Percentiles rank a stretch among this genome's conserved stretches.
Conservation (phyloP, 1,284 basidiomycete species). For the Microbotryum saponariae region DNA sequence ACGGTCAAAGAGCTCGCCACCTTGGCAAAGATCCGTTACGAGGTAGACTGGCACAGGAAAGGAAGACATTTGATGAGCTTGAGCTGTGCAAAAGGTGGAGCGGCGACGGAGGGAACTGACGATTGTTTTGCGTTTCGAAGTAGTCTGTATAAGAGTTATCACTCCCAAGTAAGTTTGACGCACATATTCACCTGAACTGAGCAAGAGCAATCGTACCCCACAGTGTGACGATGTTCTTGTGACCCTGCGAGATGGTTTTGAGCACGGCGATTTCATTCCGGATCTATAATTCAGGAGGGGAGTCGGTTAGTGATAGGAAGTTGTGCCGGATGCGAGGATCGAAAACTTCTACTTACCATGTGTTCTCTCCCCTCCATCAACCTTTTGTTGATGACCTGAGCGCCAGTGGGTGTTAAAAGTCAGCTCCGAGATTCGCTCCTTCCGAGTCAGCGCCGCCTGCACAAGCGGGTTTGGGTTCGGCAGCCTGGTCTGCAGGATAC, state of each 20-base stretch:
- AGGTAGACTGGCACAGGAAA: slow-evolving; percentile 46
- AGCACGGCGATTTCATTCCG: slow-evolving; percentile 94
- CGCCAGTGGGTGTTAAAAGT: neutral
- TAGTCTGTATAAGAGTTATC: neutral
- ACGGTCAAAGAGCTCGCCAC: slow-evolving; percentile 94
- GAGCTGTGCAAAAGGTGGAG: neutral
- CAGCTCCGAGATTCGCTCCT: neutral
- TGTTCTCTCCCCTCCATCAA: slow-evolving; percentile 65
- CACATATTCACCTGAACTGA: neutral
- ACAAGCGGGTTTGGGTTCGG: too few species aligned
- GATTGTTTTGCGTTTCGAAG: slow-evolving; percentile 25
- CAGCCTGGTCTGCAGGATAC: neutral
- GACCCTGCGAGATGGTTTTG: slow-evolving; percentile 86
- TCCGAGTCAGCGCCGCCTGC: neutral
- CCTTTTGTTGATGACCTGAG: slow-evolving; percentile 68
- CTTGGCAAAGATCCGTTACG: slow-evolving; percentile 92
- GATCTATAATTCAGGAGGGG: slow-evolving; percentile 52
- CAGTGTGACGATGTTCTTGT: slow-evolving; percentile 55
- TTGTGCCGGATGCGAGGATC: neutral
- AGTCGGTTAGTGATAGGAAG: too few species aligned
- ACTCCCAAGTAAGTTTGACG: too few species aligned
- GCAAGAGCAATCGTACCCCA: slow-evolving; percentile 25
- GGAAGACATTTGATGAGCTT: too few species aligned
- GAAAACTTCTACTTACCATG: slow-evolving; percentile 42
- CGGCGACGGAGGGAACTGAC: slow-evolving; percentile 5